Evolutionary conservation across 768 basidiomycete genomes (phyloP).

Genomic region (Rossbeevera mucosa): DNA sequence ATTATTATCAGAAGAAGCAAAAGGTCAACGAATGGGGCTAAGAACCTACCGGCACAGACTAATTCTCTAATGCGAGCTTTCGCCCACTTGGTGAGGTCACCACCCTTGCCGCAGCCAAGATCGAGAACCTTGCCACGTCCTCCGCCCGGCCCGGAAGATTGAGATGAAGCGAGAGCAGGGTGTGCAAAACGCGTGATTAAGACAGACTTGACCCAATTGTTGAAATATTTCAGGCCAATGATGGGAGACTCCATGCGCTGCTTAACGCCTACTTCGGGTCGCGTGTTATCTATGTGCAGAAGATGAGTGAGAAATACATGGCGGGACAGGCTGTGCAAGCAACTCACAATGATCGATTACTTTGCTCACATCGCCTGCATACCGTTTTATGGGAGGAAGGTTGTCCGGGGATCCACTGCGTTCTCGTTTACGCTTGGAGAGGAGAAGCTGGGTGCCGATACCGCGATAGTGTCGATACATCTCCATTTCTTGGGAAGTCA

Average conservation of each 20-base stretch:
- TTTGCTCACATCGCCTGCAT: conserved; percentile 63
- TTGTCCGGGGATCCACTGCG: conserved; percentile 36
- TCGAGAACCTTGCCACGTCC: conserved; percentile 79
- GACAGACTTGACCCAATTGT: conserved; percentile 99
- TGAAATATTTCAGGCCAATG: conserved; percentile 94
- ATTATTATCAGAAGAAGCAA: not conserved
- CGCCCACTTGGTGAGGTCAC: conserved; percentile 93
- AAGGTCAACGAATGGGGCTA: not conserved
- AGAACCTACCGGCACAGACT: conserved; percentile 67
- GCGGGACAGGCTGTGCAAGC: conserved; percentile 1
- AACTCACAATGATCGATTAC: conserved; percentile 78
- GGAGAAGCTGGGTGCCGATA: conserved; percentile 48
- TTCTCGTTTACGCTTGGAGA: conserved; percentile 50
- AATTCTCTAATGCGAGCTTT: conserved; percentile 80
- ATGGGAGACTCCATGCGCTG: conserved; percentile 88
- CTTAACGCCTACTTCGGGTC: conserved; percentile 85
- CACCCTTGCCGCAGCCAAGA: conserved; percentile 98
- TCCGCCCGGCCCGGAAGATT: conserved; percentile 25
- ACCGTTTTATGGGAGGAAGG: conserved; percentile 45
- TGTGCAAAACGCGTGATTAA: conserved; percentile 88
- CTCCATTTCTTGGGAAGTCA: conserved; percentile 59
- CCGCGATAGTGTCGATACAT: conserved; percentile 54
- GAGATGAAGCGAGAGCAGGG: conserved; percentile 51
- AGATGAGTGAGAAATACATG: conserved; percentile 4
- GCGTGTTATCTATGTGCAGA: conserved; percentile 68